Percentiles rank a stretch among this genome's conserved stretches.
Conservation (phyloP, 306 rosid genomes). For the Prunus kanzakura region DNA sequence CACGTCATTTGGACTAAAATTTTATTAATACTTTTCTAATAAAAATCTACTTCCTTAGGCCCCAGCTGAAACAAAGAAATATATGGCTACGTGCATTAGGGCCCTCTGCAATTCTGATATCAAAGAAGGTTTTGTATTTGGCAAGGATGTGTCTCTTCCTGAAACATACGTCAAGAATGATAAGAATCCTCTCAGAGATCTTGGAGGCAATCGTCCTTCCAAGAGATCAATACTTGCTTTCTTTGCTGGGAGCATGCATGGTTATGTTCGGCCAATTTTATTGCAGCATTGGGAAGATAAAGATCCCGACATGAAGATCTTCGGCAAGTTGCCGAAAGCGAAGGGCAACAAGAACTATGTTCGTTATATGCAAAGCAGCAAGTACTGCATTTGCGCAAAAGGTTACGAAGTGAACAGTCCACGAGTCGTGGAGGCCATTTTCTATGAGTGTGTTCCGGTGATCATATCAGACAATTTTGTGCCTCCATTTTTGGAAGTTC, state of each 20-base stretch:
- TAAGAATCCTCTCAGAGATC: conserved; percentile 57
- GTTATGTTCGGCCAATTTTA: conserved; percentile 70
- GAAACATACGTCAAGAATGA: conserved; percentile 60
- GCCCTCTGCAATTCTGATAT: conserved; percentile 91
- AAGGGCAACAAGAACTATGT: conserved; percentile 57
- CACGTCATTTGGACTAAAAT: no score
- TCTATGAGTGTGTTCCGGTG: conserved; percentile 81
- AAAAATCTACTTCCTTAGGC: conserved; percentile 58
- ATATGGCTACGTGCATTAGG: conserved; percentile 69
- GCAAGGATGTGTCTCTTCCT: conserved; percentile 89
- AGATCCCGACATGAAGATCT: conserved; percentile 85
- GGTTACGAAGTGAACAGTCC: conserved; percentile 97
- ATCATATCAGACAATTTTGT: conserved; percentile 91
- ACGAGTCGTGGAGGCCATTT: conserved; percentile 80
- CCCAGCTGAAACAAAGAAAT: conserved; percentile 66
- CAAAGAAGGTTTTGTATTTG: conserved; percentile 81
- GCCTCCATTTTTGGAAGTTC: conserved; percentile 81
- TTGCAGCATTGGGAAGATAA: conserved; percentile 75
- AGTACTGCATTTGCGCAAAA: conserved; percentile 87
- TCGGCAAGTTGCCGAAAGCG: conserved; percentile 49
- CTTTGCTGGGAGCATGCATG: conserved; percentile 86
- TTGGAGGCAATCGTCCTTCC: conserved; percentile 77
- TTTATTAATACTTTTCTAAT: conserved; percentile 13
- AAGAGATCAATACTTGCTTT: conserved; percentile 71
- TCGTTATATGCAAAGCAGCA: conserved; percentile 75